Evolutionary conservation across 495 filamentous ascomycete species (phyloP).

Genomic region (Paragyromitra xinjiangensis): DNA sequence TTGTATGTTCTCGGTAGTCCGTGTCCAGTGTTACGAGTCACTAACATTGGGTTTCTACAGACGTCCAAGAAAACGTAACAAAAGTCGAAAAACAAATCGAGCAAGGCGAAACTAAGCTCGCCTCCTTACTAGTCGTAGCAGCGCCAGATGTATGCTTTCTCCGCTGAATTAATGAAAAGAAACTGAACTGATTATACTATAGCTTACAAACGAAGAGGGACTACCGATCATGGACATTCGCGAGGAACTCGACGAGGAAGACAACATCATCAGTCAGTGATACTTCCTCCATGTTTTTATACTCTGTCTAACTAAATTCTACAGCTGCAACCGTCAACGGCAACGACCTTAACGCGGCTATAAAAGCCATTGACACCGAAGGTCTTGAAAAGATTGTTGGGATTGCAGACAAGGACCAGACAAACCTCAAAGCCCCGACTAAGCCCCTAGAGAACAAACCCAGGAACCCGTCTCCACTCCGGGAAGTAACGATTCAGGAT

Average conservation of each 20-base stretch:
- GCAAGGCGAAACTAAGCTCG: constrained; percentile 66
- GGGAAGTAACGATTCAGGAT: constrained; percentile 18
- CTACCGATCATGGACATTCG: constrained; percentile 84
- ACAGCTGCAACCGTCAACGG: constrained; percentile 44
- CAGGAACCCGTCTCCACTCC: constrained; percentile 34
- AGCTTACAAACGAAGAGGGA: constrained; percentile 69
- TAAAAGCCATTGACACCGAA: constrained; percentile 57
- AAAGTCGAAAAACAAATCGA: constrained; percentile 74
- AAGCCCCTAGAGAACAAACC: constrained; percentile 11
- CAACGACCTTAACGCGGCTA: constrained; percentile 53
- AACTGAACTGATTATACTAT: constrained; percentile 61
- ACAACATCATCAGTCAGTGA: constrained; percentile 71
- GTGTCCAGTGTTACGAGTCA: not conserved
- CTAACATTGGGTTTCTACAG: constrained; percentile 45
- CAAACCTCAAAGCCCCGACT: constrained; percentile 60
- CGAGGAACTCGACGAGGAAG: constrained; percentile 92
- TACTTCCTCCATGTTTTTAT: not conserved
- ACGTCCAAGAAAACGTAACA: constrained; percentile 81
- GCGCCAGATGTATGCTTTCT: constrained; percentile 54
- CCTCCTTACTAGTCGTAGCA: constrained; percentile 61
- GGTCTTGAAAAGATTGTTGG: constrained; percentile 64
- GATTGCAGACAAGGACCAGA: constrained; percentile 60
- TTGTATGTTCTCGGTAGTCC: constrained; percentile 59
- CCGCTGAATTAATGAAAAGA: constrained; percentile 32
- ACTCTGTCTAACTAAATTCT: not conserved